A percentile compares a stretch with the other conserved stretches of the same genome.
These are phyloP conservation scores for Pseudogymnoascus sp. DNA, from an alignment of 2,329 filamentous ascomycete species.

Conservation along the genomic window DNA sequence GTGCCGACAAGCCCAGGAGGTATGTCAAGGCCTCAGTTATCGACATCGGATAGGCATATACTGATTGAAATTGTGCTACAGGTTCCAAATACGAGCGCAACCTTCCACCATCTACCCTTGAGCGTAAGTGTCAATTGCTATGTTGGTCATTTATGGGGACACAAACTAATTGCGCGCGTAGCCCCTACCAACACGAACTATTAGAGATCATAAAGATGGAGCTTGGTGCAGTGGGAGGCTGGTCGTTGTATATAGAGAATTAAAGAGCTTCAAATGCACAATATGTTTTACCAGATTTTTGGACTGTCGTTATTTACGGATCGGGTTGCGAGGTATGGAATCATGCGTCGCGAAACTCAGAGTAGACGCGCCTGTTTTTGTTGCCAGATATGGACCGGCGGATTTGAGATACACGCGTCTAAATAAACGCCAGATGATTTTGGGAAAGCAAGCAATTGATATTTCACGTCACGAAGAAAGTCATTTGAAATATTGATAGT, in stretches of 20 bases:
- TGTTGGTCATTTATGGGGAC: background rate
- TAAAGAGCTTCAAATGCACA: slow-evolving; percentile 8
- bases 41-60: background rate
- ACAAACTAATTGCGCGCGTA: slow-evolving; percentile 15
- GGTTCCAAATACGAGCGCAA: slow-evolving; percentile 97
- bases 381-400: background rate
- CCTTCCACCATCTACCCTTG: slow-evolving; percentile 68
- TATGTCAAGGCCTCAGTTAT: slow-evolving; percentile 35
- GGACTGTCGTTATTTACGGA: background rate
- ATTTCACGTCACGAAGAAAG: slow-evolving; percentile 2
- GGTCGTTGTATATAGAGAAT: slow-evolving; percentile 6
- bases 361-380: slow-evolving; percentile 3
- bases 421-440: background rate
- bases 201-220: slow-evolving; percentile 14
- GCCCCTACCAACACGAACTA: slow-evolving; percentile 23
- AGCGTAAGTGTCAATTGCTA: slow-evolving; percentile 56
- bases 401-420: background rate
- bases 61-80: slow-evolving; percentile 31
- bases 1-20: slow-evolving; percentile 90
- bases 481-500: slow-evolving; percentile 17
- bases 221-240: background rate
- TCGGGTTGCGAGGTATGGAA: background rate
- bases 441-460: background rate
- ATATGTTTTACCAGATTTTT: background rate
- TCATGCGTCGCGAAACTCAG: background rate